phyloP scores from a whole-genome alignment of 371 early-diverging fungal species.

The Amoeboaphelidium occidentale region DNA sequence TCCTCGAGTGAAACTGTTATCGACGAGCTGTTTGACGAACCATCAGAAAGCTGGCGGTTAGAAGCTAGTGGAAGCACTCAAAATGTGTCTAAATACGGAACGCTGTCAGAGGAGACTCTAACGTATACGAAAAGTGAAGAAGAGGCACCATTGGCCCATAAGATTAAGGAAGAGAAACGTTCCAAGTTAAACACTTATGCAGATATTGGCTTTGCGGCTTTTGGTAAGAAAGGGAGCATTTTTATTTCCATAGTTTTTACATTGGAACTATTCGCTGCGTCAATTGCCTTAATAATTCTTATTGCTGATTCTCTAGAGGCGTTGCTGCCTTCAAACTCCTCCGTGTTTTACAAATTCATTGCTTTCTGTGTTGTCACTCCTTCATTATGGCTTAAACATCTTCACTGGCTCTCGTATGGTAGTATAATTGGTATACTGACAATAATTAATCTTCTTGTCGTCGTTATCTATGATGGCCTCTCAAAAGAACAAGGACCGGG shows the following conservation, averaged over 20 bases:
- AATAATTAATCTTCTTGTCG: slow-evolving; percentile 15
- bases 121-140: no score
- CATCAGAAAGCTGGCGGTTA: no score
- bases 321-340: slow-evolving; percentile 10
- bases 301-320: slow-evolving; percentile 23
- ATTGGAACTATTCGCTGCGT: slow-evolving; percentile 33
- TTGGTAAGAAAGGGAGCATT: neutral
- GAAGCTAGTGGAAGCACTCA: no score
- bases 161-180: no score
- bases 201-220: slow-evolving; percentile 3
- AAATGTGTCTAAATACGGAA: no score
- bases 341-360: slow-evolving; percentile 5
- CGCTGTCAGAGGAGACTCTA: no score
- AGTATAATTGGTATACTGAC: slow-evolving; percentile 23
- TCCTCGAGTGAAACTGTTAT: no score
- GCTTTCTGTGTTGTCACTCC: slow-evolving; percentile 9
- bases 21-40: no score
- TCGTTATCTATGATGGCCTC: slow-evolving; percentile 22
- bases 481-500: slow-evolving; percentile 18
- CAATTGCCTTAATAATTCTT: slow-evolving; percentile 25
- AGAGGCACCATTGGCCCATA: no score
- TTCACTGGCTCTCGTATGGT: slow-evolving; percentile 21
- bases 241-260: slow-evolving; percentile 24
- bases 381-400: slow-evolving; percentile 9
- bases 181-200: slow-evolving; percentile 1